Conservation (phyloP, 169 alveolate species). For the Babesia caballi region DNA sequence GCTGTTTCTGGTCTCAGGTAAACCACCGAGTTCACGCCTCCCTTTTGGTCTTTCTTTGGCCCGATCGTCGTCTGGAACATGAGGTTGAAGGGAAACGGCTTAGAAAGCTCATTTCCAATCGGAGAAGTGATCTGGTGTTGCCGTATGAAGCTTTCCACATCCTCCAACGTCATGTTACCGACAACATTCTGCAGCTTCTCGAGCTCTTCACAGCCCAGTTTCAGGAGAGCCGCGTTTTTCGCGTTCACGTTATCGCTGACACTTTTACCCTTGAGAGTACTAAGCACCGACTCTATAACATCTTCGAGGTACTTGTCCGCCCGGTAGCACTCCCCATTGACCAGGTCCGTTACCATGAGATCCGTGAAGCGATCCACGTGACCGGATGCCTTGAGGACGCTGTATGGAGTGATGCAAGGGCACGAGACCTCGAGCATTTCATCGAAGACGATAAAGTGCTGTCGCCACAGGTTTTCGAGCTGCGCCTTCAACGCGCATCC, state of each 20-base stretch:
- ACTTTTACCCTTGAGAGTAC: conserved; percentile 24
- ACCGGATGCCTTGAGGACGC: conserved; percentile 92
- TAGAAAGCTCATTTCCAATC: conserved; percentile 87
- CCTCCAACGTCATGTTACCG: conserved; percentile 82
- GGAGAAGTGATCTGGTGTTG: conserved; percentile 86
- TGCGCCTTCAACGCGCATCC: conserved; percentile 94
- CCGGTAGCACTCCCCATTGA: conserved; percentile 83
- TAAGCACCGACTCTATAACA: conserved; percentile 23
- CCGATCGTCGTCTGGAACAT: conserved; percentile 96
- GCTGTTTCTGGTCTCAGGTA: conserved; percentile 99
- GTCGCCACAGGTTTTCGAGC: conserved; percentile 93
- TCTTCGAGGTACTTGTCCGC: conserved; percentile 84
- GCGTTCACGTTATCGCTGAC: conserved; percentile 12
- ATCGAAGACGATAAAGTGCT: conserved; percentile 93
- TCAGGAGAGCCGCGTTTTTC: conserved; percentile 33
- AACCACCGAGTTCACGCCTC: conserved; percentile 68
- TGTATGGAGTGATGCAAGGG: conserved; percentile 90
- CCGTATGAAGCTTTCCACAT: conserved; percentile 79
- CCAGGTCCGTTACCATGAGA: conserved; percentile 90
- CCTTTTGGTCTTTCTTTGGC: conserved; percentile 79
- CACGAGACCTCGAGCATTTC: conserved; percentile 92
- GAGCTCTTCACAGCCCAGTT: conserved; percentile 74
- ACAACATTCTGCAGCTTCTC: conserved; percentile 72
- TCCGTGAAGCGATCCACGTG: conserved; percentile 98
- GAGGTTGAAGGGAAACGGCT: conserved; percentile 92